Percentiles rank a stretch among this genome's conserved stretches.
phyloP scores from a whole-genome alignment of 2,329 filamentous ascomycete genomes.

The Raffaelea ambrosiae region DNA sequence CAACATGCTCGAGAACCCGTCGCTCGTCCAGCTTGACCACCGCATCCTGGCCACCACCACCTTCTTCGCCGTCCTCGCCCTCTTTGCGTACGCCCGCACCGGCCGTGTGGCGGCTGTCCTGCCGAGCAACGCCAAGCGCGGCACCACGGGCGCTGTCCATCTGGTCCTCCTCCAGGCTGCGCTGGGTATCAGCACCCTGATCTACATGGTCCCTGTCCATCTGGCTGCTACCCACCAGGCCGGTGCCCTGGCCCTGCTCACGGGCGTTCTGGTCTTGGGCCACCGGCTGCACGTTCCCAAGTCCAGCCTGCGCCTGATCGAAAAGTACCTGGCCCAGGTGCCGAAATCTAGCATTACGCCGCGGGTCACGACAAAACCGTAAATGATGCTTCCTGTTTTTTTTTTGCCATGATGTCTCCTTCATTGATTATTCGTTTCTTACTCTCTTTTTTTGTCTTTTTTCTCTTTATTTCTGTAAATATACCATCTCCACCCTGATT shows the following conservation, averaged over 20 bases:
- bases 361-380: conserved; percentile 3
- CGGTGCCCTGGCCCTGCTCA: conserved; percentile 75
- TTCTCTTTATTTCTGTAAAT: background rate
- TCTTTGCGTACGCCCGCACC: conserved; percentile 74
- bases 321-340: conserved; percentile 30
- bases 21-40: conserved; percentile 91
- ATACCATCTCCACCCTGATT: conserved; percentile 3
- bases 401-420: background rate
- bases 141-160: conserved; percentile 72
- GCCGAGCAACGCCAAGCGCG: conserved; percentile 55
- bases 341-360: background rate
- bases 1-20: conserved; percentile 96
- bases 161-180: conserved; percentile 74
- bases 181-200: conserved; percentile 81
- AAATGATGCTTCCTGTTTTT: background rate
- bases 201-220: conserved; percentile 86
- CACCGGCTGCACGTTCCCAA: conserved; percentile 68
- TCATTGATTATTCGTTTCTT: background rate
- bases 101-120: conserved; percentile 50
- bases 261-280: conserved; percentile 70
- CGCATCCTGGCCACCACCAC: conserved; percentile 85
- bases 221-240: conserved; percentile 90
- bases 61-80: conserved; percentile 67
- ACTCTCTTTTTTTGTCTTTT: background rate
- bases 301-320: conserved; percentile 51